Base-by-base conservation (phyloP, 306 rosid genomes). In the Cucumis cinereus region DNA sequence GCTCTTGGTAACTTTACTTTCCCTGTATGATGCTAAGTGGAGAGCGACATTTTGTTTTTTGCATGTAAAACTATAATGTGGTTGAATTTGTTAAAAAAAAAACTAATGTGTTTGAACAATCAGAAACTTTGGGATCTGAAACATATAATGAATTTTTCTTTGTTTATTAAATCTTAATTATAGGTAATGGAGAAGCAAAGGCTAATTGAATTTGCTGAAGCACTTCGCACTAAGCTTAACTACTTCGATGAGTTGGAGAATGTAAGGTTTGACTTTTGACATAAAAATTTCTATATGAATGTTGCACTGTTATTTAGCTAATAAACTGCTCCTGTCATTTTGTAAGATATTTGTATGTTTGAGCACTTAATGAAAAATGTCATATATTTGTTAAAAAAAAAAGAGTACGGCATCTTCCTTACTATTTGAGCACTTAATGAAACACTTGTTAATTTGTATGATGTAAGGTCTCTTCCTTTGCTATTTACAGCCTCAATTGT, bases 191-290 rank as follows among this genome's bases (percentile, higher is more conserved):
- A 94, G 89, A 92, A 94, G 89, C 96, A 94, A 84, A 85, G 90
- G 59, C 84, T 94, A 74, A 88, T 90, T 75, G 99, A 94, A 69
- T 94, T 94, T 86, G 88, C 89, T 0, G 98, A 94, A 73, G 96
- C 99, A 77, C 95, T 94, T 83, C 96, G 92, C 59, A 92, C 90
- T 89, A 94, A 90, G 84, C 96, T 92, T 79, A 92, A 94, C 83
- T 94, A 90, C 89, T 94, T 92, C 72, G 97, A 90, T 84, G 99
- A 94, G 88, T 91, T 94, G 92, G 99, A 94, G 96, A 94, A 94
- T 92, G 99, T 94, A 94, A 92, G 97, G 97, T 91, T 93, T 84
- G 96, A 84, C 84, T 86, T 91, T 92, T 86, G 85, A 88, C 87
- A 90, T 87, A 84, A 47, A 2, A 47, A 15, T 70, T 70, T 70